These are phyloP conservation scores for Saccharomycopsis hybrid DNA, from an alignment of 1,139 yeast genomes.

Conservation along the genomic window DNA sequence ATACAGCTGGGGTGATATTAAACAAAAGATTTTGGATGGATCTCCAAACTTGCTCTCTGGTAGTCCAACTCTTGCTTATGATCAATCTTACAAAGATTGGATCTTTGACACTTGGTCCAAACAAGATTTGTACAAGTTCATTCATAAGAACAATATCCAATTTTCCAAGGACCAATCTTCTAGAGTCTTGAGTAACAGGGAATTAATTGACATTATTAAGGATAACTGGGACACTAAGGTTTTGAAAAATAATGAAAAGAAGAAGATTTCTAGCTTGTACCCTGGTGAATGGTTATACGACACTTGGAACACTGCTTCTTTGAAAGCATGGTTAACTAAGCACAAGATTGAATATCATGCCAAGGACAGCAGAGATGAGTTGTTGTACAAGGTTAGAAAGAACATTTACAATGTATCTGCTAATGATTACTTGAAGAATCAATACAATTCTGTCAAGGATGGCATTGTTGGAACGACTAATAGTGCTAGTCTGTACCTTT, in stretches of 20 bases:
- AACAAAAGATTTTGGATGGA: slow-evolving; percentile 11
- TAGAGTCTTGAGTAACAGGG: slow-evolving; percentile 7
- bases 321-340: slow-evolving; percentile 42
- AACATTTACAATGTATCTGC: slow-evolving; percentile 27
- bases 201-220: slow-evolving; percentile 22
- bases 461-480: slow-evolving; percentile 26
- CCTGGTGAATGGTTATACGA: slow-evolving; percentile 47
- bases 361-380: slow-evolving; percentile 36
- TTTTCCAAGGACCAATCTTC: slow-evolving; percentile 28
- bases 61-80: neutral
- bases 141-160: slow-evolving; percentile 33
- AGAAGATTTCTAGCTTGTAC: slow-evolving; percentile 36
- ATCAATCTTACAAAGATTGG: slow-evolving; percentile 30
- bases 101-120: slow-evolving; percentile 46
- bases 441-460: slow-evolving; percentile 36
- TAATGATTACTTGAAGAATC: neutral
- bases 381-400: slow-evolving; percentile 38
- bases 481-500: slow-evolving; percentile 3
- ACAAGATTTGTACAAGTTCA: slow-evolving; percentile 32
- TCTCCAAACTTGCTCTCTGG: slow-evolving; percentile 7
- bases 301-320: slow-evolving; percentile 39
- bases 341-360: slow-evolving; percentile 39
- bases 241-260: slow-evolving; percentile 34
- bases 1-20: slow-evolving; percentile 11
- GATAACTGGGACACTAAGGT: slow-evolving; percentile 35